Conservation (phyloP, 2,329 filamentous ascomycete species). For the Pestalotiopsis sp. region DNA sequence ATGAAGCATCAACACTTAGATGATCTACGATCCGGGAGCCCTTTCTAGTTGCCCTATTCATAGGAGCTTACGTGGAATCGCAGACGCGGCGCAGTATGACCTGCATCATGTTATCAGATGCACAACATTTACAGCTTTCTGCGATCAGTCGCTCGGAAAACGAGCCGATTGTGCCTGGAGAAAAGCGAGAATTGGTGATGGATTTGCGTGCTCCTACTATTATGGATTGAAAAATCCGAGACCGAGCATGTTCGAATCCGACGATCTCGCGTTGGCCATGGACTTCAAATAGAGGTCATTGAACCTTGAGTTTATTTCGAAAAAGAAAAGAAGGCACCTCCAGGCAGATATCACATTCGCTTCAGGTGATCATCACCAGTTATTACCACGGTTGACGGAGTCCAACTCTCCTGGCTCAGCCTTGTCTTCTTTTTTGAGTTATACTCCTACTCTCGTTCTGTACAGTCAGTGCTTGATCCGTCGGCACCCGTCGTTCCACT, state of each 20-base stretch:
- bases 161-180: not conserved
- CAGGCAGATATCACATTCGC: not conserved
- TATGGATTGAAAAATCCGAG: not conserved
- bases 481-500: not conserved
- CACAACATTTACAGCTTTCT: not conserved
- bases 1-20: not conserved
- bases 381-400: not conserved
- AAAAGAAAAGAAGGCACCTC: not conserved
- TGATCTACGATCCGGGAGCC: not conserved
- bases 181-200: not conserved
- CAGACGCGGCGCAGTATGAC: not conserved
- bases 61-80: slow-evolving; percentile 3
- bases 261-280: not conserved
- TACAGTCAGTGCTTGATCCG: not conserved
- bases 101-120: slow-evolving; percentile 5
- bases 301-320: not conserved
- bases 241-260: not conserved
- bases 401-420: not conserved
- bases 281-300: slow-evolving; percentile 3
- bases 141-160: not conserved
- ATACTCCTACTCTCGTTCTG: not conserved
- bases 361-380: not conserved
- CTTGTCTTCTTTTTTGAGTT: not conserved
- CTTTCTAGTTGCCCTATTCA: not conserved
- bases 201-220: not conserved